Base-by-base conservation (phyloP, 129 eudicot species). In the Escallonia herrerae region DNA sequence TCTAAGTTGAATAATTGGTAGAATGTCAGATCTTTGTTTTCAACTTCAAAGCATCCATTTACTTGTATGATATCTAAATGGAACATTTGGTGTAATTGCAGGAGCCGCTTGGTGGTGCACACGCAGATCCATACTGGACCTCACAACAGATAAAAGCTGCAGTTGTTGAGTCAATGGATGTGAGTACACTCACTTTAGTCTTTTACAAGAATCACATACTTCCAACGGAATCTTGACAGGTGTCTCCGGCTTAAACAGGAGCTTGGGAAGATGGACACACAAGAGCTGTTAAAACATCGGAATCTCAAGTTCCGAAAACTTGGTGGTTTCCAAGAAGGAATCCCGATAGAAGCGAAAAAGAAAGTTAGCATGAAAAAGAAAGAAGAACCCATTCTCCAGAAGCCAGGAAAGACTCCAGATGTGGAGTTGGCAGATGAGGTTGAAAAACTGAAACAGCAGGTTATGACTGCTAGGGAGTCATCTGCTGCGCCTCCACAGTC, bases 91-190 rank as follows among this genome's bases (percentile, higher is more conserved):
- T 15, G 40, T 66, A 43, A 15, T 72, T 72, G 67, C 80, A 93
- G 98, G 98, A 93, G 77, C 96, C 98, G 37, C 98, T 93, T 72
- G 98, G 96, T 43, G 98, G 98, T 81, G 98, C 96, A 43, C 98
- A 93, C 80, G 82, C 87, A 13, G 96, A 93, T 77, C 85, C 98
- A 15, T 67, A 90, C 52, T 93, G 96, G 96, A 93, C 96, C 65
- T 93, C 98, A 3, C 80, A 77, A 57, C 98, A 93, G 79, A 93
- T 93, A 33, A 93, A 86, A 80, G 48, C 64, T 22, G 86, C 91
- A 40, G 77, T 93, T 67, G 68, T 81, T 43, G 87, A 85, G 5
- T 15, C 91, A 53, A 93, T 88, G 98, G 95, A 88, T 71, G 98
- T 93, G 64, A 88, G 98, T 85, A 45, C 37, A 47, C 39, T 47